Conservation (phyloP, 1,139 yeast genomes). For the Pneumocystis carinii region DNA sequence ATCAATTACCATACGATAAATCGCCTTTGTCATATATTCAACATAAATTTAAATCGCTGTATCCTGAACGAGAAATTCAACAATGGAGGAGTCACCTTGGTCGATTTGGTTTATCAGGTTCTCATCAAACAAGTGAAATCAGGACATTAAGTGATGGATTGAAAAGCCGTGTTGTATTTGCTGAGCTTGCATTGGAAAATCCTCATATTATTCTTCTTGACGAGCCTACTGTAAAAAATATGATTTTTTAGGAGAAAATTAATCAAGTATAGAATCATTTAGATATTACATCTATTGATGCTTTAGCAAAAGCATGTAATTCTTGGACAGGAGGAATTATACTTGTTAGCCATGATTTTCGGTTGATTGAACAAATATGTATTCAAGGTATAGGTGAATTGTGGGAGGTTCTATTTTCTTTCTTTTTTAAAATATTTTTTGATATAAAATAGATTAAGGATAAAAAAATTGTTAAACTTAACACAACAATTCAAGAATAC, state of each 20-base stretch:
- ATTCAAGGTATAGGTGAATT: constrained; percentile 49
- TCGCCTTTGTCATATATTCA: constrained; percentile 93
- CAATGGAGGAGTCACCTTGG: constrained; percentile 99
- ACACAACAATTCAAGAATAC: constrained; percentile 11
- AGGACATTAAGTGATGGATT: constrained; percentile 98
- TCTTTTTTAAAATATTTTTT: too few relatives aligned
- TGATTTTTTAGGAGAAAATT: constrained; percentile 24
- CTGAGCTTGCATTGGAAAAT: constrained; percentile 81
- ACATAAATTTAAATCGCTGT: constrained; percentile 40
- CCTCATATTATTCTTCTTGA: constrained; percentile 67
- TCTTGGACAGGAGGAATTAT: constrained; percentile 96
- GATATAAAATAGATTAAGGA: constrained; percentile 4
- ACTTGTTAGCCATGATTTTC: constrained; percentile 97
- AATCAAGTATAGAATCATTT: constrained; percentile 99
- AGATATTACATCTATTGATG: constrained; percentile 95
- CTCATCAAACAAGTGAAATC: constrained; percentile 96
- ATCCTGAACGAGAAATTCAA: constrained; percentile 80
- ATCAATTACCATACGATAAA: constrained; percentile 88
- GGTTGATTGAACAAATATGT: constrained; percentile 76
- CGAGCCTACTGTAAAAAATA: neutral
- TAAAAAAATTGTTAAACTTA: constrained; percentile 11
- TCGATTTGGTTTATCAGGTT: constrained; percentile 96
- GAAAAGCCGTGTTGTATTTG: constrained; percentile 96
- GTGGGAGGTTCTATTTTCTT: constrained; percentile 10
- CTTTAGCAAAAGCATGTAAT: constrained; percentile 89